Base-by-base conservation (phyloP, 352 stramenopile genomes). In the Phytopythium sindhum region DNA sequence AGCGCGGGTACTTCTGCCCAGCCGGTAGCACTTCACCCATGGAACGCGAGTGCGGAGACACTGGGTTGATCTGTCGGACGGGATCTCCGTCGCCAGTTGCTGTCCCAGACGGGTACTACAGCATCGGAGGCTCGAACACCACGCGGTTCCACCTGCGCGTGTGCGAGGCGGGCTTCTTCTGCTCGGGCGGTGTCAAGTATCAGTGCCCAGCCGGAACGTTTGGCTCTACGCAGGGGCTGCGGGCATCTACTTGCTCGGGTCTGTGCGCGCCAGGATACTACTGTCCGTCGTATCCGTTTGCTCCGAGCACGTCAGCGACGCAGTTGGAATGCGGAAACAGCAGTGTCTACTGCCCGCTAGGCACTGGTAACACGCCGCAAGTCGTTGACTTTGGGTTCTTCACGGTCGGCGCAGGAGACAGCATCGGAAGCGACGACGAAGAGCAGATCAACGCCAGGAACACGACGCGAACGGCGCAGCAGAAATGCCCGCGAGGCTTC, bases 81-180 rank as follows among this genome's bases (percentile, higher is more conserved):
- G 82, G 81, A 0, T 86, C 78, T 3, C 17, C 58, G 0, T 28
- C 47, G 0, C 86, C 89, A 7, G 53, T 63, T 11, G 0, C n/a
- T 0, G 72, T 92, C 1, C 39, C 61, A 2, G 8, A 37, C 11
- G 88, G 88, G 1, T 96, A 91, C 60, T 95, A 94, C 65, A 84
- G 80, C 12, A 52, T 90, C n/a, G 83, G 79, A 15, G 58, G 53
- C 42, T 78, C 67, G 6, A 88, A 87, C 67, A 66, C 62, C 9
- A 91, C 80, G 39, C 83, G 84, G 2, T 88, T 85, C 37, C 68
- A 73, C n/a, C 76, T 94, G 70, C 62, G 58, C 11, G 61, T 74
- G 28, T 97, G 90, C 41, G 78, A 90, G n/a, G 63, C 67, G 37
- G 87, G 88, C 14, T 86, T 79, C 58, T 97, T 86, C 53, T 97